phyloP scores from a whole-genome alignment of 306 rosid genomes.

The Acacia crassicarpa region DNA sequence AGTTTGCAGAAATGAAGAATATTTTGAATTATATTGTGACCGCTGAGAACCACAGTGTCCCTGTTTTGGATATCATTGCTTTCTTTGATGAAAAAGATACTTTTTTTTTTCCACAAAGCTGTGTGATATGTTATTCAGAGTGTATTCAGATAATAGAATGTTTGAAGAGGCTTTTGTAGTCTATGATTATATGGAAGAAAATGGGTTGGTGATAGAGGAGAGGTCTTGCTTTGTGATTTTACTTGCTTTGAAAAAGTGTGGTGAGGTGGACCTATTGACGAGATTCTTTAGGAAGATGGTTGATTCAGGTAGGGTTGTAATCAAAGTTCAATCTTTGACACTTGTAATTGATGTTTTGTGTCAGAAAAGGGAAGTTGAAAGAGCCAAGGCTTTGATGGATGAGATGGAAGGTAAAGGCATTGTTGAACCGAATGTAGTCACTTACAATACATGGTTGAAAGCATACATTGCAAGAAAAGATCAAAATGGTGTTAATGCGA shows the following conservation, averaged over 20 bases:
- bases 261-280: conserved; percentile 40
- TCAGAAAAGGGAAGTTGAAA: conserved; percentile 51
- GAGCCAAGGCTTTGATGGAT: conserved; percentile 56
- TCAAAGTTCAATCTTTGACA: conserved; percentile 66
- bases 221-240: conserved; percentile 78
- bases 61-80: conserved; percentile 32
- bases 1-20: conserved; percentile 51
- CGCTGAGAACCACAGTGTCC: conserved; percentile 16
- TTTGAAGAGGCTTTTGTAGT: conserved; percentile 58
- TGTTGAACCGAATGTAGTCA: conserved; percentile 55
- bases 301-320: conserved; percentile 41
- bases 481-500: conserved; percentile 46
- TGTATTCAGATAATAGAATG: conserved; percentile 56
- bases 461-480: conserved; percentile 55
- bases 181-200: conserved; percentile 49
- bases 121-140: conserved; percentile 79
- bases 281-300: conserved; percentile 62
- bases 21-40: conserved; percentile 47
- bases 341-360: conserved; percentile 64
- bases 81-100: conserved; percentile 43
- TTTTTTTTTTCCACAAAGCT: conserved; percentile 46
- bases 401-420: conserved; percentile 48
- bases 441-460: conserved; percentile 63
- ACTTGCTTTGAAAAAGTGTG: conserved; percentile 60
- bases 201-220: conserved; percentile 61